phyloP scores from a whole-genome alignment of 345 rosid species.

The Garcia nutans region DNA sequence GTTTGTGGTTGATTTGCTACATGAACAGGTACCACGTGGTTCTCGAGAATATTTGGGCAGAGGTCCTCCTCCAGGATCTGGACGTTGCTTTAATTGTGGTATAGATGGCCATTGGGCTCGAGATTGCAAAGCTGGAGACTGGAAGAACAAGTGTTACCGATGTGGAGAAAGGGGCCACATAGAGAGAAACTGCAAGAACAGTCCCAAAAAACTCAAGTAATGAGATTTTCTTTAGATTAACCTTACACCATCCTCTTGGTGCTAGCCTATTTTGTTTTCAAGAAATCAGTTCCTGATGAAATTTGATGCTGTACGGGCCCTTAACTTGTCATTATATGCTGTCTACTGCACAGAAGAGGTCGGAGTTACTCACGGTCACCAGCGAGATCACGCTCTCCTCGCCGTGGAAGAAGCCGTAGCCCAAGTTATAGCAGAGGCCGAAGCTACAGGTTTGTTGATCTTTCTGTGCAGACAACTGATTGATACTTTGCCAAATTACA shows the following conservation, averaged over 20 bases:
- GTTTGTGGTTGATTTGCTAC: neutral
- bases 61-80: slow-evolving; percentile 96
- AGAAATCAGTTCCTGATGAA: neutral
- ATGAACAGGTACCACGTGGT: slow-evolving; percentile 71
- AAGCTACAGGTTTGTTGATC: slow-evolving; percentile 58
- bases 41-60: slow-evolving; percentile 78
- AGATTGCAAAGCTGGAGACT: slow-evolving; percentile 95
- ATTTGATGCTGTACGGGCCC: neutral
- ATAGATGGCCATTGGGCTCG: slow-evolving; percentile 98
- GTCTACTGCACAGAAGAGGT: slow-evolving; percentile 34
- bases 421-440: slow-evolving; percentile 85
- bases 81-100: slow-evolving; percentile 95
- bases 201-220: slow-evolving; percentile 77
- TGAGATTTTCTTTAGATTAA: neutral
- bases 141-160: slow-evolving; percentile 95
- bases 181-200: slow-evolving; percentile 89
- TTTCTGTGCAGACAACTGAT: neutral
- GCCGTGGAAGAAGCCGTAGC: slow-evolving; percentile 78
- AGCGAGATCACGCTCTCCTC: slow-evolving; percentile 47
- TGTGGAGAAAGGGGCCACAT: slow-evolving; percentile 97
- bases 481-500: neutral
- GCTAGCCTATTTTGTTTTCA: neutral
- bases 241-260: too few species aligned
- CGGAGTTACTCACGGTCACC: slow-evolving; percentile 79
- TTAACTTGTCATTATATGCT: neutral